Base-by-base conservation (phyloP, 805 yeast genomes). In the Diddensiella transvaalensis region DNA sequence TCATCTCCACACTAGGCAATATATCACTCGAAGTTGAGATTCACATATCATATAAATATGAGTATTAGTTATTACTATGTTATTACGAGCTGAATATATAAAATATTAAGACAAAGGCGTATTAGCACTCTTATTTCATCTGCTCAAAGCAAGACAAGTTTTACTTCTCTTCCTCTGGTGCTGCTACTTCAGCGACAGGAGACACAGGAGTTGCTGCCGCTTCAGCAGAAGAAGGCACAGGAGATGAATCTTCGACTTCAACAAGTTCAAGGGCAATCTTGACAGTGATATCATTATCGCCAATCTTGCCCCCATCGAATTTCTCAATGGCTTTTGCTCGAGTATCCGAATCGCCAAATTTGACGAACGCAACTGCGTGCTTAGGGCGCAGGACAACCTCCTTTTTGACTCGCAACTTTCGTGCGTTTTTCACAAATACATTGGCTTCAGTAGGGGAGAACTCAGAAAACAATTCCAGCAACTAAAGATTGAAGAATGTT, bases 321-420 rank as follows among this genome's bases (percentile, higher is more conserved):
- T 79, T 78, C 32, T 74, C 79, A 51, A 87, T 78, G n/a, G 95
- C 96, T 62, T 73, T 70, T 60, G 76, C 68, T 60, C 87, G 95
- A 40, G 74, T 73, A 43, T 77, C 85, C 55, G 81, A 79, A 50
- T 74, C 68, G 43, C 78, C 72, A 55, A 83, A 80, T 54, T 76
- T 77, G 54, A 81, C 78, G 61, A 83, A 79, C 1, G 75, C 80
- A 53, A 78, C 79, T 38, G 60, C 46, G 44, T 50, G 46, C 15
- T 55, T 52, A 5, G 64, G 60, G 10, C 52, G 44, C 29, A 45
- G 13, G 23, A 50, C 38, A 32, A 44, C 40, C 26, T 47, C 54
- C 45, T 44, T 46, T 40, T 33, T 45, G 47, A 36, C 21, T 23
- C 46, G 44, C 19, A 35, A 47, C 23, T 51, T 41, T 47, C 53